phyloP scores from a whole-genome alignment of 108 stramenopile genomes.

The Cyclotella sp. region DNA sequence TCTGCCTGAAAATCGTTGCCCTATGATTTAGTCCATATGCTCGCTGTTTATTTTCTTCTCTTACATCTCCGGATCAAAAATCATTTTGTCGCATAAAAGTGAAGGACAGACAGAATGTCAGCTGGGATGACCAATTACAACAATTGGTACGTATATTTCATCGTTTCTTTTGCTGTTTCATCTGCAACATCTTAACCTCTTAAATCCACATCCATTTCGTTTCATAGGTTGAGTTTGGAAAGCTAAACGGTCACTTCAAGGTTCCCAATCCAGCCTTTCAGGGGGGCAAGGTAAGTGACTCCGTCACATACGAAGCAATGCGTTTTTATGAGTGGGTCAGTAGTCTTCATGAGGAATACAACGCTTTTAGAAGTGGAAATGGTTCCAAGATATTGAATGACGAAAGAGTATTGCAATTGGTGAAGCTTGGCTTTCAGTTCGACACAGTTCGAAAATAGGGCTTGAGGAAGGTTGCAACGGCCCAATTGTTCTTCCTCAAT shows the following conservation, averaged over 20 bases:
- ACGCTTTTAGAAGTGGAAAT: conserved; percentile 12
- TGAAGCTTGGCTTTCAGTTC: conserved; percentile 28
- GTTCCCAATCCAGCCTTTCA: conserved; percentile 23
- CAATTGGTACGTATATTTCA: conserved; percentile 19
- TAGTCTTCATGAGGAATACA: conserved; percentile 23
- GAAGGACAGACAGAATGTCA: not conserved
- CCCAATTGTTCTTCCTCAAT: too few species aligned
- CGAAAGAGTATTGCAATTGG: conserved; percentile 21
- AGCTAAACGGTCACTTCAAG: conserved; percentile 32
- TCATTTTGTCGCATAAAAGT: not conserved
- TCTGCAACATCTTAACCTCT: not conserved
- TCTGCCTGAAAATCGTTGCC: too few species aligned
- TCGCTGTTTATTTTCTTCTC: not conserved
- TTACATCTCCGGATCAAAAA: not conserved
- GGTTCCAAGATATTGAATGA: conserved; percentile 21
- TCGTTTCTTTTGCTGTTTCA: not conserved
- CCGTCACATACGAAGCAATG: conserved; percentile 5
- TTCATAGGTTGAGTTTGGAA: conserved; percentile 22
- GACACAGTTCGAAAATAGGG: conserved; percentile 3
- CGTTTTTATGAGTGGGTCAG: conserved; percentile 31
- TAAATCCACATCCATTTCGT: too few species aligned
- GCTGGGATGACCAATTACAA: conserved; percentile 26
- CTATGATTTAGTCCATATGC: too few species aligned
- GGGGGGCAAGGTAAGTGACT: not conserved
- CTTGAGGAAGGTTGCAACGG: not conserved